Evolutionary conservation across 805 yeast genomes (phyloP), one percentile per base, ranked within the genome.

Genomic region (Nakazawaea molendinolei): DNA sequence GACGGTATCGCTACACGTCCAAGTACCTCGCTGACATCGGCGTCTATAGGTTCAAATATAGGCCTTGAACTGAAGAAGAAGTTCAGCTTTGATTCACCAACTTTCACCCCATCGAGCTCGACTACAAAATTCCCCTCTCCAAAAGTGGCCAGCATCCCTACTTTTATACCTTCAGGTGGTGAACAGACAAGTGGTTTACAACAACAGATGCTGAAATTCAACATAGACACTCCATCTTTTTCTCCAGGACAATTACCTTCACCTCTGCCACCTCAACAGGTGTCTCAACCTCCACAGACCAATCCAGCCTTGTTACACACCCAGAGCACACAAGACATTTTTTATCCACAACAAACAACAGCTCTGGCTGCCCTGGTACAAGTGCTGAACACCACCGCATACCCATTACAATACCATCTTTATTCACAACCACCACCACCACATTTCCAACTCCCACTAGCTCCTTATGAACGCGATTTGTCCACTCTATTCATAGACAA

Each of bases 361-460:
- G 27, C 22, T 6, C 15, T 15, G 13, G 26, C 33, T n/a, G n/a
- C n/a, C n/a, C n/a, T n/a, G 10, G 27, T 22, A 27, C 28, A 27
- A 18, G n/a, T n/a, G 13, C 23, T 19, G 8, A 13, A 25, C 8
- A 12, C 28, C 7, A 45, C 61, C 23, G 34, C 54, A 25, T 76
- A 61, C 44, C 82, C 83, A 0, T 60, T 85, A 29, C 86, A 86
- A 50, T 84, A 85, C 53, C 95, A 89, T 58, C 60, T 86, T 26
- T 89, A 90, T 58, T 92, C 96, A 0, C 97, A 97, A 2, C 71
- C 76, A 21, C 90, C 96, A 8, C 86, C 89, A 3, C 89, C 87
- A 7, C 78, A 80, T 50, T 55, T 79, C 32, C 66, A 69, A 27
- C 56, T 72, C 8, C 76, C 79, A 10, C 61, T 83, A 43, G 69